Conservation (phyloP, 2,329 filamentous ascomycete genomes). For the Aureobasidium subglaciale region DNA sequence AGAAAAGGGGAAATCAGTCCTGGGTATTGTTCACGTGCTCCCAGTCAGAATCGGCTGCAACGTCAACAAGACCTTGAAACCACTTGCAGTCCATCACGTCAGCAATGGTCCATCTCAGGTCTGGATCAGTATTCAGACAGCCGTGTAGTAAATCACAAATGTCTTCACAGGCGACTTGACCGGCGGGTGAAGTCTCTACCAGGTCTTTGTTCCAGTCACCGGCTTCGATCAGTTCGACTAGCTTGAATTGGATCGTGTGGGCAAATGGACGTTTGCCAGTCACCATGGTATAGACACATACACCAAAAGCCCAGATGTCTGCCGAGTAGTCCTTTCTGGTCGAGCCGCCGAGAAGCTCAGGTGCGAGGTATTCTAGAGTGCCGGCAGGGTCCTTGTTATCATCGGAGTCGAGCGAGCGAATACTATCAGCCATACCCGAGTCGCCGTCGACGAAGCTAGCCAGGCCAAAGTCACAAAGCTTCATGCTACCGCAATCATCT, state of each 20-base stretch:
- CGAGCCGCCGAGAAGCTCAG: slow-evolving; percentile 39
- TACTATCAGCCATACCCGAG: slow-evolving; percentile 37
- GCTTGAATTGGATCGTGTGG: slow-evolving; percentile 51
- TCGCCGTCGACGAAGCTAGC: slow-evolving; percentile 58
- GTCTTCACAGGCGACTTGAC: slow-evolving; percentile 34
- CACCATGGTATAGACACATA: slow-evolving; percentile 54
- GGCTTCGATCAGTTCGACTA: slow-evolving; percentile 52
- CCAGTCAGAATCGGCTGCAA: slow-evolving; percentile 9
- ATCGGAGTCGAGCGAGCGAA: slow-evolving; percentile 40
- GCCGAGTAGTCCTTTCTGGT: slow-evolving; percentile 47
- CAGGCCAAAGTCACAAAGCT: slow-evolving; percentile 63
- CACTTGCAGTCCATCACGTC: slow-evolving; percentile 50
- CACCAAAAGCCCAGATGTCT: slow-evolving; percentile 62
- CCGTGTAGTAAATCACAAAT: slow-evolving; percentile 52
- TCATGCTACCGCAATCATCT: slow-evolving; percentile 45
- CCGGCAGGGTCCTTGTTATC: slow-evolving; percentile 38
- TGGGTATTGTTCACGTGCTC: background rate
- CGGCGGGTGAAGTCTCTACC: slow-evolving; percentile 39
- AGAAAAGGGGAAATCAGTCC: background rate
- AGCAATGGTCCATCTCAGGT: slow-evolving; percentile 50
- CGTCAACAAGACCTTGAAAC: slow-evolving; percentile 32
- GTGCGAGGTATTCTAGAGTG: slow-evolving; percentile 50
- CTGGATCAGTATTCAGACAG: slow-evolving; percentile 51
- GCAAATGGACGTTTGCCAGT: slow-evolving; percentile 57
- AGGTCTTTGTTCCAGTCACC: slow-evolving; percentile 52